These are phyloP conservation scores for Fusarium compactum DNA, from an alignment of 2,329 filamentous ascomycete genomes.

Conservation along the genomic window DNA sequence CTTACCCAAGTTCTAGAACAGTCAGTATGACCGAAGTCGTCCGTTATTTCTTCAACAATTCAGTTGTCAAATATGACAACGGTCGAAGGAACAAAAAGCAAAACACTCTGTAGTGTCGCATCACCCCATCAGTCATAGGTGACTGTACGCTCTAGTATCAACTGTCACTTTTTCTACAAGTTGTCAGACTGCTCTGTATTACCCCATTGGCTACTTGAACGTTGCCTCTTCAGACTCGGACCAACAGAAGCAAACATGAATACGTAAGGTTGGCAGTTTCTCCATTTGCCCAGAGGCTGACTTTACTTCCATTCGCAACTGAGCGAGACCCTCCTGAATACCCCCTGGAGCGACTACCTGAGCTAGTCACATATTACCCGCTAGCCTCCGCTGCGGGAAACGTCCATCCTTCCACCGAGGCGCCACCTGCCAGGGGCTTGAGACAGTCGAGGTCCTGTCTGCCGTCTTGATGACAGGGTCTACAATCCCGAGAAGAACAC, in stretches of 20 bases:
- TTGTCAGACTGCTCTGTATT: slow-evolving; percentile 5
- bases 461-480: slow-evolving; percentile 6
- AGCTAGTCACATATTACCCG: slow-evolving; percentile 2
- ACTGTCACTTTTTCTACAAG: background rate
- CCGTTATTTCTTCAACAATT: background rate
- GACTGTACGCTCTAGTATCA: slow-evolving; percentile 8
- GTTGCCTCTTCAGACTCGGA: slow-evolving; percentile 1
- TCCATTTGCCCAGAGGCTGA: background rate
- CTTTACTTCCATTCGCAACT: background rate
- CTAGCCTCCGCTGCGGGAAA: slow-evolving; percentile 18
- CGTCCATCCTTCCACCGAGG: slow-evolving; percentile 11
- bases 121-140: slow-evolving; percentile 5
- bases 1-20: background rate
- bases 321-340: slow-evolving; percentile 9
- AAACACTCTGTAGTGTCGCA: slow-evolving; percentile 5
- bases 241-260: slow-evolving; percentile 29
- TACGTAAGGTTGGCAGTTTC: background rate
- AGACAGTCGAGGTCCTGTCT: slow-evolving; percentile 8
- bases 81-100: slow-evolving; percentile 29
- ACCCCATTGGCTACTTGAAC: slow-evolving; percentile 10
- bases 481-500: slow-evolving; percentile 3
- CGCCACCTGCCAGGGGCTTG: slow-evolving; percentile 15
- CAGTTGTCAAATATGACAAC: slow-evolving; percentile 5
- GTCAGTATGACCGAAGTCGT: background rate
- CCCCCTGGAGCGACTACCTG: slow-evolving; percentile 7